Evolutionary conservation across 495 filamentous ascomycete species (phyloP).

Genomic region (Aspergillus campestris): DNA sequence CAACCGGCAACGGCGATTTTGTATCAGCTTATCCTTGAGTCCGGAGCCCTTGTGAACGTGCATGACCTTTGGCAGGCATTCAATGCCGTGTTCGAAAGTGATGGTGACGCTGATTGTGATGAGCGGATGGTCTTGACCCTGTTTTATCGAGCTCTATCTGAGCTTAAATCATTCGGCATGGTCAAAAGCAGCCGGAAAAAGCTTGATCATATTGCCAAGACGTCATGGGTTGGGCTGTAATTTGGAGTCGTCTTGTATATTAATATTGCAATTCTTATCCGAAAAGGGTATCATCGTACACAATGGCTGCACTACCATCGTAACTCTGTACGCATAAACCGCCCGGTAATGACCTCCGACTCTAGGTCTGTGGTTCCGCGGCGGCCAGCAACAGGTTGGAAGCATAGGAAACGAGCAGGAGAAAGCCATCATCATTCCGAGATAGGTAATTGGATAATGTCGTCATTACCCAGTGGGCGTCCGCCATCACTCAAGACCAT

Average conservation of each 20-base stretch:
- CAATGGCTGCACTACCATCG: not conserved
- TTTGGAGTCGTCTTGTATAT: not conserved
- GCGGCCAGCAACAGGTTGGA: too few relatives aligned
- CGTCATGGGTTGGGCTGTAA: constrained; percentile 61
- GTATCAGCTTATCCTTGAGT: constrained; percentile 88
- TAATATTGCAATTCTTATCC: not conserved
- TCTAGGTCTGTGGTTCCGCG: too few relatives aligned
- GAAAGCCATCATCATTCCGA: constrained; percentile 8
- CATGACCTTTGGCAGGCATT: constrained; percentile 89
- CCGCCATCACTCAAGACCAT: constrained; percentile 47
- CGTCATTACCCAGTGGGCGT: constrained; percentile 37
- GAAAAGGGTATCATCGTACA: constrained; percentile 13
- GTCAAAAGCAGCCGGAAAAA: constrained; percentile 86
- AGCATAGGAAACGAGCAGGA: constrained; percentile 1
- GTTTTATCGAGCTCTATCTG: constrained; percentile 78
- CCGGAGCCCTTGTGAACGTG: constrained; percentile 78
- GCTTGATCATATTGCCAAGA: constrained; percentile 80
- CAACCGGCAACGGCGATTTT: constrained; percentile 74
- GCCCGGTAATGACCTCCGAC: too few relatives aligned
- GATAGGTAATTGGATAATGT: constrained; percentile 42
- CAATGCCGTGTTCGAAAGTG: constrained; percentile 61
- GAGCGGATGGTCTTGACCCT: constrained; percentile 50
- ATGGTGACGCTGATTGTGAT: constrained; percentile 43
- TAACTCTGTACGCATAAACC: not conserved
- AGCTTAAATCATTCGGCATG: constrained; percentile 76